These are phyloP conservation scores for Pachyrhizus erosus DNA, from an alignment of 306 rosid genomes.

Conservation along the genomic window DNA sequence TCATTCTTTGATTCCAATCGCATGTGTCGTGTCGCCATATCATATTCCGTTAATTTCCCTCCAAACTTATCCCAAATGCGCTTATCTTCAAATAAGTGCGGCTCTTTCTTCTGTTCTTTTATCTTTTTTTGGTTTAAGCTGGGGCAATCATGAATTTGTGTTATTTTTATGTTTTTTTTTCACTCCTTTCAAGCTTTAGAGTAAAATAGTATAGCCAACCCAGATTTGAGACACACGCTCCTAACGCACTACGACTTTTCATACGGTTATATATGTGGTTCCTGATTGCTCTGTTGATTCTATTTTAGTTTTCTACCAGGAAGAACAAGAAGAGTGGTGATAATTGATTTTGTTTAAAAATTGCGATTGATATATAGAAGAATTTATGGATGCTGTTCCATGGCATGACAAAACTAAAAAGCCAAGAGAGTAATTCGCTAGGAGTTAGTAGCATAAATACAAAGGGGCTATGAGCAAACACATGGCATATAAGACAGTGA, in stretches of 20 bases:
- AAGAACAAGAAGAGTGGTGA: neutral
- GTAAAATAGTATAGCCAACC: neutral
- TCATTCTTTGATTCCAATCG: neutral
- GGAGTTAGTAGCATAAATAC: neutral
- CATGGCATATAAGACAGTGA: conserved; percentile 43
- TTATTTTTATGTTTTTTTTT: too few species aligned
- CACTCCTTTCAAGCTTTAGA: neutral
- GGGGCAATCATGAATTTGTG: neutral
- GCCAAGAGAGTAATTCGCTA: too few species aligned
- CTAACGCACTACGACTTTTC: neutral
- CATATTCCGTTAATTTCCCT: neutral
- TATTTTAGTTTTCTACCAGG: neutral
- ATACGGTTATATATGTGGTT: conserved; percentile 8
- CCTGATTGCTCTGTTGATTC: neutral
- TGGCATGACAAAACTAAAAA: conserved; percentile 15
- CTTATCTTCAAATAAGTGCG: conserved; percentile 32
- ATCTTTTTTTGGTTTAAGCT: neutral
- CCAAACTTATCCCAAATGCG: neutral
- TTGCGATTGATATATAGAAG: neutral
- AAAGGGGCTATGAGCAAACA: conserved; percentile 19
- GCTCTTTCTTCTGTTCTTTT: neutral
- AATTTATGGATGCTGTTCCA: neutral
- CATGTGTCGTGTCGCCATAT: neutral
- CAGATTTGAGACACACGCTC: neutral
- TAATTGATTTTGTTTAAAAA: neutral